Base-by-base conservation (phyloP, 164 flowering plant species). In the Annona squamosa region DNA sequence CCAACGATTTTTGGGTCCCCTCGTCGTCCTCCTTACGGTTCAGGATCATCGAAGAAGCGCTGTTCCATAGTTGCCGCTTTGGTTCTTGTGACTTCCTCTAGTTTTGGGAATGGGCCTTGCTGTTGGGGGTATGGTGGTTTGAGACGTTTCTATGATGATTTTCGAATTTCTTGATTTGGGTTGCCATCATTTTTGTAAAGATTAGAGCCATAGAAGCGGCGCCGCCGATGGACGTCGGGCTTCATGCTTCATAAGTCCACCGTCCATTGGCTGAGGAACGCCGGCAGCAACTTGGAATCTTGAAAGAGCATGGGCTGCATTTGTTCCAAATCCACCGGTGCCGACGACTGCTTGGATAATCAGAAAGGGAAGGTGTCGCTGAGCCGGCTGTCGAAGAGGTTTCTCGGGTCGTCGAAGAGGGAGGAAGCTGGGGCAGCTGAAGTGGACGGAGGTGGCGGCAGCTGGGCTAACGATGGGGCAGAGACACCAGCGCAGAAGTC, bases 221-320 rank as follows among this genome's bases (percentile, higher is more conserved):
- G 37, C 37, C 37, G 67, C 10, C 65, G 65, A 52, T 48, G 67
- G 37, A 66, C 46, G 3, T 18, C 67, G 46, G 70, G 56, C 76
- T 69, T 68, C 4, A 71, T 79, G 81, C 78, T 46, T 57, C 79
- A 65, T 26, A 52, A 47, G 68, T 46, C 74, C 52, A 64, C 6
- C 45, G 61, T 26, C 63, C 6, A 9, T 41, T 67, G 68, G 18
- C 70, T 52, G 52, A 26, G 19, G 72, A 70, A 64, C 52, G 46
- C 5, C 2, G 12, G 63, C 70, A 64, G 16, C 26, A 65, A 66
- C 45, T 67, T 48, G 72, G 47, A 45, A 43, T 26, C 66, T 67
- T 67, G 72, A 47, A 37, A 65, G 48, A 83, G 65, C 66, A 93
- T 93, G 98, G 98, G 98, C 76, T 87, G 97, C 85, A 78, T 94